Conservation (phyloP, 805 yeast species). For the Barnettozyma botsteinii region DNA sequence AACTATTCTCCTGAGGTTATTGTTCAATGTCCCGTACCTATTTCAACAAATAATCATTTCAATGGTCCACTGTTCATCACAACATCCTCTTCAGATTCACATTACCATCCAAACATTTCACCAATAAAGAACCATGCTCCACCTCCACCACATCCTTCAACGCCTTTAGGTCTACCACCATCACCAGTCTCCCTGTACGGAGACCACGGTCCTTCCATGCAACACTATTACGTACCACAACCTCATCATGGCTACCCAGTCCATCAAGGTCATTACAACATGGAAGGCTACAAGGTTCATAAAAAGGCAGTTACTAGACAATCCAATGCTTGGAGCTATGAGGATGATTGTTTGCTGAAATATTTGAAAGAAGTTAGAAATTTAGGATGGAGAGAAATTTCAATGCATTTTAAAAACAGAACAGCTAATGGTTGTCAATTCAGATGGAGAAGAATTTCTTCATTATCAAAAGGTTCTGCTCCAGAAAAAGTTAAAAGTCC, state of each 20-base stretch:
- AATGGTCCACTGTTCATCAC: too few species aligned
- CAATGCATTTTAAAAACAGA: constrained; percentile 57
- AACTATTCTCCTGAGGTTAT: too few species aligned
- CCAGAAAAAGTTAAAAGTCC: constrained; percentile 1
- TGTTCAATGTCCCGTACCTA: too few species aligned
- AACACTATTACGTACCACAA: background rate
- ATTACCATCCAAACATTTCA: too few species aligned
- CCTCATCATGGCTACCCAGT: background rate
- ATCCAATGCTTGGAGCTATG: constrained; percentile 52
- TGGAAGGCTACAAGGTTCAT: constrained; percentile 9
- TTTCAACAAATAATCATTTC: too few species aligned
- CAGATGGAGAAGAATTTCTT: constrained; percentile 56
- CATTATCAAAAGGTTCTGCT: constrained; percentile 7
- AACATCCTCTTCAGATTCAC: too few species aligned
- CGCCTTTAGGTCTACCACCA: background rate
- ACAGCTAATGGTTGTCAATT: constrained; percentile 76
- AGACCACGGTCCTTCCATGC: too few species aligned
- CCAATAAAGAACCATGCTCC: too few species aligned
- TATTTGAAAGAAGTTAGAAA: constrained; percentile 62
- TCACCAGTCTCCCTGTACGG: too few species aligned
- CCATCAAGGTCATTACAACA: background rate
- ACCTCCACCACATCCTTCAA: too few species aligned
- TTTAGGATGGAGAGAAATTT: constrained; percentile 73
- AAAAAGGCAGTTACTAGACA: constrained; percentile 19
- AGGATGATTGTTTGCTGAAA: constrained; percentile 54